Conservation (phyloP, 169 alveolate genomes). For the Perkinsus chesapeaki region DNA sequence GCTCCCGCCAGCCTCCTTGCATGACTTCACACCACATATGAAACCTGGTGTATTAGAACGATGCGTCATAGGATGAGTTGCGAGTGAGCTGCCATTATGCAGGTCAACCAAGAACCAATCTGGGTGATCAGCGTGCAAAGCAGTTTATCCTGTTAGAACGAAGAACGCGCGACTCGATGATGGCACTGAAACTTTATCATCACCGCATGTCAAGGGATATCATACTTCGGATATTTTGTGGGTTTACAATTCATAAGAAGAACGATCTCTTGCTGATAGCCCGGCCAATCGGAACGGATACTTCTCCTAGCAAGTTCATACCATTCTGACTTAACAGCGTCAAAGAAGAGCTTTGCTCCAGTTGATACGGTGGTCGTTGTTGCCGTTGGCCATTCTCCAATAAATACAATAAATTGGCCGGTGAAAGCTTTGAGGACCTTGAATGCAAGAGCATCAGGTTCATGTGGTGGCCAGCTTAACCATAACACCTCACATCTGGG, state of each 20-base stretch:
- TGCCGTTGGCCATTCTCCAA: background rate
- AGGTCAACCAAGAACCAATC: background rate
- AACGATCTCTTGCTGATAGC: background rate
- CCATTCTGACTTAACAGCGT: background rate
- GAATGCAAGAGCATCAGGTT: background rate
- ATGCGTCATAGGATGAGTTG: no score
- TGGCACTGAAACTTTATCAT: background rate
- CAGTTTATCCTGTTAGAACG: background rate
- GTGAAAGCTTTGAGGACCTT: background rate
- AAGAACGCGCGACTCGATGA: background rate
- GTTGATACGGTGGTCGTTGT: background rate
- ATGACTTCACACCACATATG: background rate
- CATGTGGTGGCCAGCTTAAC: slow-evolving; percentile 1
- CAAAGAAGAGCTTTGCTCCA: background rate
- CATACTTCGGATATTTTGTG: background rate
- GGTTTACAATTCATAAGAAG: background rate
- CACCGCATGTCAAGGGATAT: background rate
- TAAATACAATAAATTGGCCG: background rate
- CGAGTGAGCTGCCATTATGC: background rate
- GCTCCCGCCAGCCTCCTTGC: background rate
- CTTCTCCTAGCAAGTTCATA: background rate
- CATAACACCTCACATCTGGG: background rate
- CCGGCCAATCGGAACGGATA: background rate
- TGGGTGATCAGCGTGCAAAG: background rate
- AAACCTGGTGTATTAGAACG: background rate